A percentile compares a stretch with the other conserved stretches of the same genome.
These are phyloP conservation scores for Ascomycota sp. DNA, from an alignment of 2,329 filamentous ascomycete genomes.

Conservation along the genomic window DNA sequence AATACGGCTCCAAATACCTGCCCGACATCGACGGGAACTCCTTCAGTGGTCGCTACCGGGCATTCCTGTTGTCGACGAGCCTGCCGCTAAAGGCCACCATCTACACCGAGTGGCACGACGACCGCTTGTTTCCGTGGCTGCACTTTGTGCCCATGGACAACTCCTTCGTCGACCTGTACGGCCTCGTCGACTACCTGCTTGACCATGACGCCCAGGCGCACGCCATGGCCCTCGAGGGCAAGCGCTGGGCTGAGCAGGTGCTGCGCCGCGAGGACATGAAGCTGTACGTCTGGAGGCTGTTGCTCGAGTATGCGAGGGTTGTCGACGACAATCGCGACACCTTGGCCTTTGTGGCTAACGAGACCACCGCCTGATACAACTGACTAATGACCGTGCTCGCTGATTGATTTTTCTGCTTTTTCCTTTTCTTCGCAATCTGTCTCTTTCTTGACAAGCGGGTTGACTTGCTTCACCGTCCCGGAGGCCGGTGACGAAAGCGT, in stretches of 20 bases:
- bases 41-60: constrained; percentile 40
- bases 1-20: constrained; percentile 40
- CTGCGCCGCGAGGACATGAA: constrained; percentile 45
- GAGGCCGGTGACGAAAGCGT: too few relatives aligned
- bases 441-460: too few relatives aligned
- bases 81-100: constrained; percentile 52
- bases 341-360: constrained; percentile 24
- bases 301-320: constrained; percentile 35
- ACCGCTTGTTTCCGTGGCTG: constrained; percentile 45
- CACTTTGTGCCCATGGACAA: constrained; percentile 58
- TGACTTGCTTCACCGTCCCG: too few relatives aligned
- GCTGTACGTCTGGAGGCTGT: constrained; percentile 41
- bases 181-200: constrained; percentile 43
- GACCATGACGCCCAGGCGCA: constrained; percentile 31
- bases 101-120: constrained; percentile 58
- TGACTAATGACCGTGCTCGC: too few relatives aligned
- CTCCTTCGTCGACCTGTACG: constrained; percentile 44
- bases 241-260: constrained; percentile 39
- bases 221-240: constrained; percentile 37
- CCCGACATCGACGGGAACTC: constrained; percentile 53
- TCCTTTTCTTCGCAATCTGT: too few relatives aligned
- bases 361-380: too few relatives aligned
- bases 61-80: constrained; percentile 41
- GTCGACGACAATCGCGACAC: constrained; percentile 21
- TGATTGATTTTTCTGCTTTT: too few relatives aligned